Base-by-base conservation (phyloP, 306 rosid genomes). In the Erythrophleum fordii region DNA sequence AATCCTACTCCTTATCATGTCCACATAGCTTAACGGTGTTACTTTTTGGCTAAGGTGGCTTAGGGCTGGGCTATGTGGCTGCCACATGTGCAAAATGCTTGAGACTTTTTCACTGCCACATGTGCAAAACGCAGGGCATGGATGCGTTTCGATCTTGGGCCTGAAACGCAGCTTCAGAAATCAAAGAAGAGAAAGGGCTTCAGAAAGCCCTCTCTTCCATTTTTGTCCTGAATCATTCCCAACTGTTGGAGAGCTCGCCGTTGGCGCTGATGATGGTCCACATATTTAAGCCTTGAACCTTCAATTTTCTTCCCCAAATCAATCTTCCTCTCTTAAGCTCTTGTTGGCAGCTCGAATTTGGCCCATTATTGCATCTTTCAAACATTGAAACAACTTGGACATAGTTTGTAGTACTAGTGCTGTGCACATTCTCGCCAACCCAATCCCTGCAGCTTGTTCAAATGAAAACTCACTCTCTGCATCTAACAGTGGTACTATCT, bases 201-300 rank as follows among this genome's bases (percentile, higher is more conserved):
- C 99, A 0, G 99, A 98, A 83, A 96, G 83, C 37, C 99, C 99
- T 87, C 99, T 84, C 82, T 96, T 92, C 99, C 99, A 77, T 98
- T 98, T 77, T 96, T 96, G 81, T 96, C 97, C 89, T 96, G 99
- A 91, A 96, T 93, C 99, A 96, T 92, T 80, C 99, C 99, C 92
- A 96, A 87, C 39, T 96, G 99, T 78, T 96, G 99, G 42, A 96
- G 92, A 76, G 99, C 95, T 64, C 99, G 78, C n/a, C 93, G 99
- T 79, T 93, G 99, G 52, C 99, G 71, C 11, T 93, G 87, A 31
- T 96, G 99, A 79, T 96, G 92, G 71, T 96, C 99, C 0, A 96
- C 99, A 73, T 89, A 96, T 78, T 96, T 96, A 22, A 96, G 90
- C 66, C 97, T 83, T 7, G 98, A 93, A 10, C 99, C 97, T 86